A percentile compares a stretch with the other conserved stretches of the same genome.
Conservation (phyloP, 257 asterid genomes). For the Nicotiana tomentosiformis region DNA sequence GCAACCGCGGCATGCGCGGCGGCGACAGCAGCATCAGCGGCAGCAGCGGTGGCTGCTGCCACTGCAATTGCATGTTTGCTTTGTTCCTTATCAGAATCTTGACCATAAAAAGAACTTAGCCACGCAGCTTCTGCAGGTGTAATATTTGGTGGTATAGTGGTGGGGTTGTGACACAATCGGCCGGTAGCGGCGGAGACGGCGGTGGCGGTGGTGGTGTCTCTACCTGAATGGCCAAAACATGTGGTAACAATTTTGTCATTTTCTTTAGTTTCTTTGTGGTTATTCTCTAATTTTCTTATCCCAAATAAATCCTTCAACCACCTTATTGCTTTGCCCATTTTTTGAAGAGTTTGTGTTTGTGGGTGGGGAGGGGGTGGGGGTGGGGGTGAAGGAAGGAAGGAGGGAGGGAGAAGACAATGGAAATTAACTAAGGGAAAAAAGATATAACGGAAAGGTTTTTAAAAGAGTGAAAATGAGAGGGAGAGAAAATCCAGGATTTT, state of each 20-base stretch:
- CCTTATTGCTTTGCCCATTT: conserved; percentile 54
- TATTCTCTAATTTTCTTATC: conserved; percentile 21
- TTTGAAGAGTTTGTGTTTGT: not conserved
- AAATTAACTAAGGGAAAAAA: not conserved
- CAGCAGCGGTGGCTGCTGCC: conserved; percentile 90
- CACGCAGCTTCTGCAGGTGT: conserved; percentile 81
- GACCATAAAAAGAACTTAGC: conserved; percentile 50
- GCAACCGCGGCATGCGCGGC: conserved; percentile 82
- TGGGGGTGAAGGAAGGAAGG: too few species aligned
- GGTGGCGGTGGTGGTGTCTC: conserved; percentile 3
- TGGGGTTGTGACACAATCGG: conserved; percentile 40
- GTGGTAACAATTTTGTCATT: conserved; percentile 8
- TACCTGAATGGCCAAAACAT: conserved; percentile 18
- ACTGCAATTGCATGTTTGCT: conserved; percentile 89
- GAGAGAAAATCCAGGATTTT: not conserved
- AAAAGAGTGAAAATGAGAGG: not conserved
- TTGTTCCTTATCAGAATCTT: conserved; percentile 41
- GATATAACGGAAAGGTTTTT: not conserved
- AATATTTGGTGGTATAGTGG: conserved; percentile 64
- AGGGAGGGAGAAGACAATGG: not conserved
- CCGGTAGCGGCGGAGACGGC: not conserved
- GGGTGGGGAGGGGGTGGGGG: not conserved
- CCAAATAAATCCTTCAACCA: conserved; percentile 59
- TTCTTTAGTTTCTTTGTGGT: conserved; percentile 9
- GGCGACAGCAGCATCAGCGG: conserved; percentile 76